Conservation (phyloP, 305 asterid genomes). For the Fraxinus floribunda region DNA sequence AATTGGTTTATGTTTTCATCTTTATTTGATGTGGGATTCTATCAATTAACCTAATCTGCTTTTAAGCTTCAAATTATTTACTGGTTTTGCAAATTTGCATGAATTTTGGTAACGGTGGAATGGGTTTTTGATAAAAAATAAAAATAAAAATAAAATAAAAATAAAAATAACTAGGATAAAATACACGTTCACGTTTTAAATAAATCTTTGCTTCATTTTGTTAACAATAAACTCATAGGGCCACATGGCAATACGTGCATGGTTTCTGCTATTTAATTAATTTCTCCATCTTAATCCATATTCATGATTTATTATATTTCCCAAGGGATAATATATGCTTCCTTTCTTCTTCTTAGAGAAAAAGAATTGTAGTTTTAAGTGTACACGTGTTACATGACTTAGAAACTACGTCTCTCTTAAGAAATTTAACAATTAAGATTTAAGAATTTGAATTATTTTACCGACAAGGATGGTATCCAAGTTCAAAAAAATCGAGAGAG, state of each 20-base stretch:
- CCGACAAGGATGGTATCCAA: neutral
- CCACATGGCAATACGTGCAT: neutral
- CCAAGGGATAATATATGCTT: neutral
- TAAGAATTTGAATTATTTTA: neutral
- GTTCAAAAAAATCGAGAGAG: too few relatives aligned
- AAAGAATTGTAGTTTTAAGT: slow-evolving; percentile 1
- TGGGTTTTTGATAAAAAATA: neutral
- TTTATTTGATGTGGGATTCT: too few relatives aligned
- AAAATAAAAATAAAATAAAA: too few relatives aligned
- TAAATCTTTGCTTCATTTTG: neutral
- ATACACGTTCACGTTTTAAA: too few relatives aligned
- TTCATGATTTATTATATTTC: neutral
- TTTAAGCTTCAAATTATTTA: too few relatives aligned
- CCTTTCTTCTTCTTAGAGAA: neutral
- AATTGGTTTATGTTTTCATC: too few relatives aligned
- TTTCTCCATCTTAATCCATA: neutral
- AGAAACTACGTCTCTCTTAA: neutral
- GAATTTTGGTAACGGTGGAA: neutral
- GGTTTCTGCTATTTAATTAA: neutral
- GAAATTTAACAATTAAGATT: neutral
- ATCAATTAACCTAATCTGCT: too few relatives aligned
- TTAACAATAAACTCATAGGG: neutral
- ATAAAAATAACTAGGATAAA: too few relatives aligned
- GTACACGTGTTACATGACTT: slow-evolving; percentile 21
- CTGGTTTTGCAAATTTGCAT: neutral